Base-by-base conservation (phyloP, 1,284 basidiomycete species). In the Phylloboletellus chloephorus region DNA sequence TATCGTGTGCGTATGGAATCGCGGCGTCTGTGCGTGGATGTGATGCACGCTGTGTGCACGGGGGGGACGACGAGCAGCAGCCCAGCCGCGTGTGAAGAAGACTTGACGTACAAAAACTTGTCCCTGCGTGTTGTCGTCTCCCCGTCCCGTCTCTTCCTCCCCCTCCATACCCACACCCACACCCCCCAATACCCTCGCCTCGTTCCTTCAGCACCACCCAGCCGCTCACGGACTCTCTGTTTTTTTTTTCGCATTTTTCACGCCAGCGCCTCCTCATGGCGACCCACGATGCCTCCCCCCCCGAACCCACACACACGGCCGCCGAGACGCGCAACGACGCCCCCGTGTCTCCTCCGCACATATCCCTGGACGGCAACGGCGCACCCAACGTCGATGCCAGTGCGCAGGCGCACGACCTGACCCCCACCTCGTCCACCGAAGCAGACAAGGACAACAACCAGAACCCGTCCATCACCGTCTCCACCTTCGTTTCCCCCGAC, bases 351-450 rank as follows among this genome's bases (percentile, higher is more conserved):
- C 36, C 41, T 0, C 47, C 48, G n/a, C 57, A 52, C 46, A 46
- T 46, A 42, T 38, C 60, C 44, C 43, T 49, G 21, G 59, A 51
- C 55, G 61, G 52, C 46, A 52, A 49, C 37, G 56, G 58, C 32
- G 33, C 47, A 16, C 40, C 41, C 34, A 44, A 32, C 37, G 50
- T 46, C 38, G 47, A 48, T 13, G 44, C 48, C 31, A 50, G 47
- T 60, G 61, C 50, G 57, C 58, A 55, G 58, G 58, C 59, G 55
- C 58, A 64, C 53, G 60, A 63, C 43, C 49, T 53, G 39, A 59
- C 57, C 5, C 61, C 62, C 23, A 29, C 59, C 19, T 62, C 62
- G 25, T 64, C 62, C 19, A 53, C 60, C 37, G 61, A 58, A 43
- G 56, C 51, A 37, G 62, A 60, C 56, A 60, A 55, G 62, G 62